phyloP scores from a whole-genome alignment of 2,329 filamentous ascomycete genomes.

The Trichoderma afroharzianum region DNA sequence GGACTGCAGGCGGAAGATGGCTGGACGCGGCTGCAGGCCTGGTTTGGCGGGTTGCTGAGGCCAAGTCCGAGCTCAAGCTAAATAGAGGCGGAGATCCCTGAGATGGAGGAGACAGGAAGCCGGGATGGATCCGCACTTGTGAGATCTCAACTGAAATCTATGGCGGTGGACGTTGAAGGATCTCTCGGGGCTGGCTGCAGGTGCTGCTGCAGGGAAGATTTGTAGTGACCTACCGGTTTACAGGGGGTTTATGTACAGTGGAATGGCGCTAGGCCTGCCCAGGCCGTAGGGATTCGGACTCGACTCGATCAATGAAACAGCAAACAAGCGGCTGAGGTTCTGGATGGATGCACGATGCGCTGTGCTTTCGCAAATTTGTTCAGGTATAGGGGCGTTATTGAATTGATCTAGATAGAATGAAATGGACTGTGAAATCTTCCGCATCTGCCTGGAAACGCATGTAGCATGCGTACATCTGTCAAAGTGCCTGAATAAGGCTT shows the following conservation, averaged over 20 bases:
- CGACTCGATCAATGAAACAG: background rate
- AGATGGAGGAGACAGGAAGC: background rate
- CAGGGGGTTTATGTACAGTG: background rate
- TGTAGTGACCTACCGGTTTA: background rate
- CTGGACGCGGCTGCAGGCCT: slow-evolving; percentile 15
- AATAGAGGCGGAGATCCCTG: background rate
- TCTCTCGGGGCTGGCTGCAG: background rate
- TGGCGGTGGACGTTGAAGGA: background rate
- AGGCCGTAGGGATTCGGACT: background rate
- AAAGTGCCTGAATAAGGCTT: background rate
- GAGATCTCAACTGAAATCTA: background rate
- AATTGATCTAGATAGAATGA: background rate
- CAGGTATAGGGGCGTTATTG: background rate
- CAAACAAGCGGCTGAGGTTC: background rate
- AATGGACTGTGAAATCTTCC: background rate
- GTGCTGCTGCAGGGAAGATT: background rate
- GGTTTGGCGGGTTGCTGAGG: slow-evolving; percentile 18
- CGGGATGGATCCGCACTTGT: background rate
- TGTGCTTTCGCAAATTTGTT: background rate
- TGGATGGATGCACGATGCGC: background rate
- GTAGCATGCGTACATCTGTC: background rate
- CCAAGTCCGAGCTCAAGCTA: background rate
- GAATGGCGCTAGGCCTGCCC: background rate
- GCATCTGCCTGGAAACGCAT: background rate
- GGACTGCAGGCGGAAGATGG: slow-evolving; percentile 32